A percentile compares a stretch with the other conserved stretches of the same genome.
phyloP scores from a whole-genome alignment of 805 yeast genomes.

The Candida ponderosae region DNA sequence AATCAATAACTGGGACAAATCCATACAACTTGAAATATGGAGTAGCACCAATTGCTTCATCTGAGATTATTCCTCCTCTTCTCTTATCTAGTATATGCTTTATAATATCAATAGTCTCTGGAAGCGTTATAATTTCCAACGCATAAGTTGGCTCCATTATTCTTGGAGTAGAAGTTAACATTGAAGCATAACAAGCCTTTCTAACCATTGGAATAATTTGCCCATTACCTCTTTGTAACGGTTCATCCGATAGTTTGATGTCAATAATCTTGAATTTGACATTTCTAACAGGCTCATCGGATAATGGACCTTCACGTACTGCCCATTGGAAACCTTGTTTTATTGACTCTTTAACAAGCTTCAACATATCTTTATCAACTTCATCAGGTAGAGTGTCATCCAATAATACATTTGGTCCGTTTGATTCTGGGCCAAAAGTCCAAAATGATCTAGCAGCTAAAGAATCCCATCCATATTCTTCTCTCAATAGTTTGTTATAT shows the following conservation, averaged over 20 bases:
- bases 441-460: constrained; percentile 76
- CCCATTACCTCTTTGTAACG: constrained; percentile 44
- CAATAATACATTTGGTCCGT: constrained; percentile 42
- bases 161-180: constrained; percentile 70
- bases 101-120: constrained; percentile 38
- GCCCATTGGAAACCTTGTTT: constrained; percentile 82
- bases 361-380: constrained; percentile 46
- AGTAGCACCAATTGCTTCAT: constrained; percentile 62
- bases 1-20: constrained; percentile 78
- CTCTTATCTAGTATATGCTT: constrained; percentile 47
- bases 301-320: constrained; percentile 81
- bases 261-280: constrained; percentile 67
- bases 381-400: constrained; percentile 76
- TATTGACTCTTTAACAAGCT: constrained; percentile 43
- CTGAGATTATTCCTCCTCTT: constrained; percentile 54
- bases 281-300: constrained; percentile 72
- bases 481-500: constrained; percentile 47
- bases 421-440: constrained; percentile 59
- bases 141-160: constrained; percentile 76
- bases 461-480: constrained; percentile 71
- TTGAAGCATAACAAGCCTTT: constrained; percentile 76
- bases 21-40: constrained; percentile 57
- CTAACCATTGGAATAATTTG: constrained; percentile 79
- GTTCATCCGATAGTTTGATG: constrained; percentile 40
- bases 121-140: constrained; percentile 49